Base-by-base conservation (phyloP, 1,139 yeast species). In the Magnusiomyces sp. region DNA sequence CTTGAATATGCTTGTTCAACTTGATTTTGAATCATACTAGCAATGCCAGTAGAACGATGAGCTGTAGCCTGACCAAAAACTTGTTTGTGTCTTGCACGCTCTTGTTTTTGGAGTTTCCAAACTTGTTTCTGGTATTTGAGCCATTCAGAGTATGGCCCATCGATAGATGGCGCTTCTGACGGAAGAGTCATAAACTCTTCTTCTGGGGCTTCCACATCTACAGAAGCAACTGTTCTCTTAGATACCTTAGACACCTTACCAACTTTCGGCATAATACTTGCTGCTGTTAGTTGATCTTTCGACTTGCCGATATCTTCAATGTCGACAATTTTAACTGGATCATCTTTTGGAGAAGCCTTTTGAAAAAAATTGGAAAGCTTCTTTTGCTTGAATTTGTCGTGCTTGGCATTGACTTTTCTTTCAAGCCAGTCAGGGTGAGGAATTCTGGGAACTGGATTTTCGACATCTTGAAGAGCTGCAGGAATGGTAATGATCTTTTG, bases 401-500 rank as follows among this genome's bases (percentile, higher is more conserved):
- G 79, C 53, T 74, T 75, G 9, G 67, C 67, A 2, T 75, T 72
- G 50, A 92, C 79, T 55, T 76, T 76, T 59, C 75, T 81, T 55
- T 75, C 77, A 48, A 94, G 73, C 99, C 99, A 94, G 37, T 85
- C 95, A 0, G 99, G 99, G 62, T 92, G 97, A 6, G 80, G 79
- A 10, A 94, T 90, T 57, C 97, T 73, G 2, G 97, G 97, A 45
- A 94, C 97, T 0, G 99, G 99, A 61, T 94, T 94, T n/a, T 74
- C 69, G 13, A 92, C 79, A 50, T 80, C 79, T 70, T 94, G 98
- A 53, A 90, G 72, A 6, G 97, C 98, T 7, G 99, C 99, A 2
- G 99, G 99, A 59, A 94, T 92, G 0, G 97, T 85, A 56, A 94
- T 88, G 60, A 94, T 88, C 66, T 94, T 94, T 65, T 90, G 97